These are phyloP conservation scores for Cyanidium caldarium DNA, from an alignment of 23 red algal genomes.

Conservation along the genomic window DNA sequence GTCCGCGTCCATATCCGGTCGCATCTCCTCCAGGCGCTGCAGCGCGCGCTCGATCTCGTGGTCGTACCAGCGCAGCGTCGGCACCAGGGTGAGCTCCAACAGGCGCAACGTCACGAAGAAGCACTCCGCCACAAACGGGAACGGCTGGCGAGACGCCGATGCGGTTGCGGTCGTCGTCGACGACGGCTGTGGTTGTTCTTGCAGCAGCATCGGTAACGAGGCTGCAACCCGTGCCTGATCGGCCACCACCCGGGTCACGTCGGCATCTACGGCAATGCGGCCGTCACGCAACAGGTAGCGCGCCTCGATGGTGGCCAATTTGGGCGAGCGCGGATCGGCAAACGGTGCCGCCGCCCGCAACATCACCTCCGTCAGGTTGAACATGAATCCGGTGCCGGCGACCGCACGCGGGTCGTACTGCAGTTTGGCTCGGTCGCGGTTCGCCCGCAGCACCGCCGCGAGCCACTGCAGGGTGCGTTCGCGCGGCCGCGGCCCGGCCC, in stretches of 20 bases:
- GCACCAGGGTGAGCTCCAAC: conserved; percentile 49
- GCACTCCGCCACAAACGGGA: conserved; percentile 73
- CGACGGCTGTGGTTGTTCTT: background rate
- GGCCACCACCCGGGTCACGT: conserved; percentile 73
- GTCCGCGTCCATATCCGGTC: conserved; percentile 40
- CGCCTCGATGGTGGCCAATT: conserved; percentile 60
- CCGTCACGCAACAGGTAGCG: conserved; percentile 35
- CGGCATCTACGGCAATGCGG: conserved; percentile 45
- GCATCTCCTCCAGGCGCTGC: conserved; percentile 35
- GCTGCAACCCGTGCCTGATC: conserved; percentile 44
- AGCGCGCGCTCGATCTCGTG: conserved; percentile 50
- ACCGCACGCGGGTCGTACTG: conserved; percentile 27
- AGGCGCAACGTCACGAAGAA: conserved; percentile 66
- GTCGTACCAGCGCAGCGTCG: conserved; percentile 46
- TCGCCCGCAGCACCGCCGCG: conserved; percentile 32
- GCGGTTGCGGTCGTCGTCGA: too few relatives aligned
- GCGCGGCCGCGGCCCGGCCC: conserved; percentile 35
- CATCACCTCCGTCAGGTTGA: conserved; percentile 81
- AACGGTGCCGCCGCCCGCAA: conserved; percentile 60
- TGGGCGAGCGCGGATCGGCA: conserved; percentile 49
- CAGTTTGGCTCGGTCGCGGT: conserved; percentile 42
- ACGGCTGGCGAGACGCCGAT: conserved; percentile 19
- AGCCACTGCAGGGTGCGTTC: conserved; percentile 62
- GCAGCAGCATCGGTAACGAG: conserved; percentile 5
- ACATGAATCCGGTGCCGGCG: conserved; percentile 63